Evolutionary conservation across 305 asterid genomes (phyloP), one percentile per base, ranked within the genome.

Genomic region (Lippia alba): DNA sequence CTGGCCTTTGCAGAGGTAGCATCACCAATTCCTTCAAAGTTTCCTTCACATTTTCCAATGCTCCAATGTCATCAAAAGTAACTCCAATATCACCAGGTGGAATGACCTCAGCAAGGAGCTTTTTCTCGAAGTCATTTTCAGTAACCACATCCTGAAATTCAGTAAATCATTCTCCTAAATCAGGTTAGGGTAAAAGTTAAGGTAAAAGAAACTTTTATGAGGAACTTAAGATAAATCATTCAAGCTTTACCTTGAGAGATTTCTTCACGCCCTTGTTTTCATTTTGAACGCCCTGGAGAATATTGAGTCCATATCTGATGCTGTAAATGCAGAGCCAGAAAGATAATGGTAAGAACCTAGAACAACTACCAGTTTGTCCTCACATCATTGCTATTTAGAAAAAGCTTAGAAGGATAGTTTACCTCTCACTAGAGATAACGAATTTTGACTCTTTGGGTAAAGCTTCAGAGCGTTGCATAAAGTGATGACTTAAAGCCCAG

Each of bases 1-100:
- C 98, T 16, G 96, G 98, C 85, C 98, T 84, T 71, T 90, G 98
- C 74, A 92, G 86, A 63, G 98, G 98, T 60, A 90, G 86, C 98
- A 92, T 92, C 82, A 92, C 98, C 87, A 92, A 72, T 73, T 92
- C 98, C 78, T 92, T 90, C 64, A 92, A 72, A 8, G 96, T 92
- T 73, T 86, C 96, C 85, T 92, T 92, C 73, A 92, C 96, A 71
- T 89, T 88, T 71, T 92, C 96, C 81, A 92, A 79, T 5, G 98
- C 98, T 51, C 98, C 98, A 55, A 92, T 88, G 77, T 92, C 92
- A 66, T 88, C 91, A 74, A 92, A 92, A 72, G 82, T 84, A 74
- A 92, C 98, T 58, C 96, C 96, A 63, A 92, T 90, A 30, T 92
- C 98, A 70, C 79, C 81, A 32, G 98, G 91, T 46, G 98, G 96